Base-by-base conservation (phyloP, 1,284 basidiomycete species). In the Trichosporon ovoides region DNA sequence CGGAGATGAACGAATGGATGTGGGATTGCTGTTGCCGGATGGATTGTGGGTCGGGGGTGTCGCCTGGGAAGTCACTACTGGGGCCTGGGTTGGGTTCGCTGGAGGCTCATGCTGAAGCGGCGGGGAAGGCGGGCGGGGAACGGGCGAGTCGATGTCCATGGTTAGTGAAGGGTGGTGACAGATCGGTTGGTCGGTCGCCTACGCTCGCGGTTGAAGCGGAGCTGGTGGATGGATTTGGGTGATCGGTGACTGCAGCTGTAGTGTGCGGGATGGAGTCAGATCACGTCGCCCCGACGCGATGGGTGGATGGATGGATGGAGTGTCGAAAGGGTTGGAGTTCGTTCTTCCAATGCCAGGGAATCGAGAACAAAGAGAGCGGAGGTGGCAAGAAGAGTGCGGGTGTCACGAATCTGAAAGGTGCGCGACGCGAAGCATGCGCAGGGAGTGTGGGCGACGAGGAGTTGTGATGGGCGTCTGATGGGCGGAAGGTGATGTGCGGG, bases 101-200 rank as follows among this genome's bases (percentile, higher is more conserved):
- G 49, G 22, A 53, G 34, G 16, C 37, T 35, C 38, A 3, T 34
- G 22, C 28, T 20, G 33, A 22, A 19, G 14, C 20, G 49, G n/a
- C n/a, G n/a, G 52, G 33, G 63, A 63, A 11, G 68, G 62, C 6
- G 61, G 52, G 14, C 46, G 52, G 10, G 33, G 55, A 1, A 14
- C 43, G 14, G 54, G 56, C 37, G 54, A 55, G 58, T 60, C 62
- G 52, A 60, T 53, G 20, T 63, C 62, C 62, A 63, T 63, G 24
- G 38, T 58, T 35, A 22, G 33, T 11, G 19, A 18, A 46, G 20
- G 43, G 40, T 7, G 20, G 19, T n/a, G n/a, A n/a, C 22, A 24
- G 28, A 7, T 40, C 28, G 31, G 18, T 22, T 24, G 43, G n/a
- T n/a, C 13, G 18, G 22, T n/a, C 13, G 33, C 16, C n/a, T 13